phyloP scores from a whole-genome alignment of 2,329 filamentous ascomycete genomes.

The Endocalyx cinctus region DNA sequence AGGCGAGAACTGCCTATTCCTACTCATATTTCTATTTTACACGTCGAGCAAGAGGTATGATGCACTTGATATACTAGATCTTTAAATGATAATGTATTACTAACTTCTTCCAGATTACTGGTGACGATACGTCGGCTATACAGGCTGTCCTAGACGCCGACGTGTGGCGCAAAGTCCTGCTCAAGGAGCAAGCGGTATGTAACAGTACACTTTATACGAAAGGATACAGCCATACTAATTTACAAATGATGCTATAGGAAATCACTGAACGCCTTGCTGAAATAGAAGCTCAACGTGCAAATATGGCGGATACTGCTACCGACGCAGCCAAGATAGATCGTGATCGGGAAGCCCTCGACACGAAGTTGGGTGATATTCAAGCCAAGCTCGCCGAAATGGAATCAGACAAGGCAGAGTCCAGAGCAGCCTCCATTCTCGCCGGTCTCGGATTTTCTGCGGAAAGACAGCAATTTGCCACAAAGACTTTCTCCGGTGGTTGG shows the following conservation, averaged over 20 bases:
- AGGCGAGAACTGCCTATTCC: conserved; percentile 92
- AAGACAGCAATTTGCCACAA: conserved; percentile 86
- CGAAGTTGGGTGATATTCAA: conserved; percentile 87
- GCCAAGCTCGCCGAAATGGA: conserved; percentile 95
- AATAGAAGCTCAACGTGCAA: conserved; percentile 71
- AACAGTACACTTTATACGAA: too few relatives aligned
- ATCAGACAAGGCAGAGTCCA: conserved; percentile 93
- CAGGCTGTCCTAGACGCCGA: conserved; percentile 96
- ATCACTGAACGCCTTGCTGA: conserved; percentile 70
- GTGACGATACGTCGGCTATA: conserved; percentile 90
- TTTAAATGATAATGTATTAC: conserved; percentile 2
- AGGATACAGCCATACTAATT: not conserved
- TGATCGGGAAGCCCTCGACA: conserved; percentile 85
- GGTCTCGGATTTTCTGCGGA: conserved; percentile 95
- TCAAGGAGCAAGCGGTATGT: conserved; percentile 79
- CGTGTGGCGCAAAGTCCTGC: conserved; percentile 94
- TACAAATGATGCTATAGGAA: conserved; percentile 51
- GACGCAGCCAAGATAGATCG: conserved; percentile 82
- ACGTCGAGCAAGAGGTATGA: conserved; percentile 94
- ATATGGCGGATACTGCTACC: conserved; percentile 84
- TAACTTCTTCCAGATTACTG: conserved; percentile 62
- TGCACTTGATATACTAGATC: too few relatives aligned
- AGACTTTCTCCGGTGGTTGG: conserved; percentile 99
- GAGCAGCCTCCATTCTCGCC: conserved; percentile 91
- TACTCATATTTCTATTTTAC: conserved; percentile 95